Conservation (phyloP, 805 yeast genomes). For the Isabelozyma rhagii region DNA sequence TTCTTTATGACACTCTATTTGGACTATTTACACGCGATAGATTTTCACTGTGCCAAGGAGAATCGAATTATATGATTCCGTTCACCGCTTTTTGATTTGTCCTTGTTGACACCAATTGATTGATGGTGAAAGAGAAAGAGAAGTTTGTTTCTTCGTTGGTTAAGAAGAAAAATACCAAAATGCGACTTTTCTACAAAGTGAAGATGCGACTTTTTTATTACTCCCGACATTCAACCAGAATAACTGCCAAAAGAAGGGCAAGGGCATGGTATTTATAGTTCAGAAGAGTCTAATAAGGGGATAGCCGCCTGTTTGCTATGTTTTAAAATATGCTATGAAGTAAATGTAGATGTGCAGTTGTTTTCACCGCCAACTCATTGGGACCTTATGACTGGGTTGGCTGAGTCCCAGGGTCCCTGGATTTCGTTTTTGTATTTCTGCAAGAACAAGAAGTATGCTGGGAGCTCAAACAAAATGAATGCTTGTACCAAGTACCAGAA, state of each 20-base stretch:
- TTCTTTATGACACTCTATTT: too few species aligned
- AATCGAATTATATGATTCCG: not conserved
- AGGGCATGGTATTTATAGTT: not conserved
- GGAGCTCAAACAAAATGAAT: conserved; percentile 54
- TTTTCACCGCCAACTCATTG: not conserved
- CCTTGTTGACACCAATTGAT: not conserved
- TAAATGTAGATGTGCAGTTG: too few species aligned
- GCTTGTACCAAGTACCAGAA: conserved; percentile 52
- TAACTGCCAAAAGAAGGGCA: not conserved
- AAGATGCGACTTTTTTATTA: not conserved
- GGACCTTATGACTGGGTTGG: conserved; percentile 57
- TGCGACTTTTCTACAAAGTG: too few species aligned
- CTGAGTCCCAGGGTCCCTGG: conserved; percentile 93
- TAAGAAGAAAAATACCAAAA: not conserved
- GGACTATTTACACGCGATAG: too few species aligned
- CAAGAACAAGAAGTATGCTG: conserved; percentile 64
- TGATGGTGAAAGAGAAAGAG: not conserved
- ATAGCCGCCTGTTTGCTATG: too few species aligned
- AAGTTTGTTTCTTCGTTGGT: not conserved
- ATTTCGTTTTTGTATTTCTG: conserved; percentile 82
- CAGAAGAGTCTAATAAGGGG: not conserved
- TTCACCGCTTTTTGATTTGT: not conserved
- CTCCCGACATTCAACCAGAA: not conserved
- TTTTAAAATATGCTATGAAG: too few species aligned
- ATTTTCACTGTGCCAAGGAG: too few species aligned